Percentiles rank a stretch among this genome's conserved stretches.
Evolutionary conservation across 495 filamentous ascomycete genomes (phyloP).

Genomic region (Trichoderma gamsii): DNA sequence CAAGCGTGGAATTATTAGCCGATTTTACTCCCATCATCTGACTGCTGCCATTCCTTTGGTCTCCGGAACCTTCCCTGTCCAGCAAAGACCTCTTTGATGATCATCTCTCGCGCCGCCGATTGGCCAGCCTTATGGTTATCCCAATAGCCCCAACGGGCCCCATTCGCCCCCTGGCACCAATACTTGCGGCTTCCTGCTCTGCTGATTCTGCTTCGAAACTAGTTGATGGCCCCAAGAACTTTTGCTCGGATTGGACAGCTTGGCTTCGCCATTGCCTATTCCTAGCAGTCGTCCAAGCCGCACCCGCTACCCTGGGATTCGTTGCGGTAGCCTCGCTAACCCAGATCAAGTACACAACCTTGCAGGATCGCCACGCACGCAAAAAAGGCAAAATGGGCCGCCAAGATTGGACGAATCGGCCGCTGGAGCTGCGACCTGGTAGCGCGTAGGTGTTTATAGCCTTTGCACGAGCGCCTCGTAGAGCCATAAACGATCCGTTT

Average conservation of each 20-base stretch:
- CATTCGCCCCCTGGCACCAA: not conserved
- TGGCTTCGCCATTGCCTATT: not conserved
- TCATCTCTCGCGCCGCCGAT: not conserved
- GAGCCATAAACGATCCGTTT: not conserved
- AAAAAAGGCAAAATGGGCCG: conserved; percentile 14
- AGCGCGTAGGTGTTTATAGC: not conserved
- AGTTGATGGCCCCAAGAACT: not conserved
- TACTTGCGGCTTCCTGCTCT: not conserved
- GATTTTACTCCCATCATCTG: not conserved
- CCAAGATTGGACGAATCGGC: conserved; percentile 3
- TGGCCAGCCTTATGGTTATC: not conserved
- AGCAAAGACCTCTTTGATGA: not conserved
- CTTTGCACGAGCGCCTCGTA: not conserved
- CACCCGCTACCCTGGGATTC: not conserved
- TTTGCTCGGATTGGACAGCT: not conserved
- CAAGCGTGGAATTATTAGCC: not conserved
- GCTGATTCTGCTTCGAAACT: not conserved
- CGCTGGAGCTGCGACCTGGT: not conserved
- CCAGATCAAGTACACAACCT: conserved; percentile 6
- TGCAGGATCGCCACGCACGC: conserved; percentile 8
- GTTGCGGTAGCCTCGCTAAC: conserved; percentile 8
- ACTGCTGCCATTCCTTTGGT: not conserved
- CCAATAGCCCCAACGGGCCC: not conserved
- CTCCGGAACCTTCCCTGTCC: not conserved
- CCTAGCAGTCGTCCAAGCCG: conserved; percentile 1